Base-by-base conservation (phyloP, 2,329 filamentous ascomycete species). In the Macroventuria anomochaeta region DNA sequence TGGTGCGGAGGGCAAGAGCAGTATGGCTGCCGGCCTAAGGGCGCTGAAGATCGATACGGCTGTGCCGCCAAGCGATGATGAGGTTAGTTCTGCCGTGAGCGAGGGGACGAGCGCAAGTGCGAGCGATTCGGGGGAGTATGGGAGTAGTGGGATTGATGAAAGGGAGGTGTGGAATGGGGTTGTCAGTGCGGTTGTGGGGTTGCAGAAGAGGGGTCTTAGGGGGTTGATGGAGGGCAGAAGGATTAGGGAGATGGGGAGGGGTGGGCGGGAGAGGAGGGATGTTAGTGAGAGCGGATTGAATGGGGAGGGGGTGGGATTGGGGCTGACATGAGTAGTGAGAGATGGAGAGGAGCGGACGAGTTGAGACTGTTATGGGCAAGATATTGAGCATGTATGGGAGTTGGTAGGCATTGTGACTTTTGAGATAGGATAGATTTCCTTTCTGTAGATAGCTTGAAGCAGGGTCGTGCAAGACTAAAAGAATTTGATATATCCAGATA, bases 221-320 rank as follows among this genome's bases (percentile, higher is more conserved):
- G 95, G 95, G 0, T 75, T 99, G 62, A 97, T 99, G 95, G 95
- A 97, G 75, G 93, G 93, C 3, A 81, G 93, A 37, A 83, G 93
- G 55, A 87, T 97, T 80, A 81, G 93, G 37, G 91, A 96, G 73
- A 81, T 91, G 59, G 83, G 82, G 11, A 75, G 77, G 55, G 57
- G 60, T 74, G 54, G 59, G n/a, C 29, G 53, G 3, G 53, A 51
- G 32, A 50, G 53, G 36, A 46, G 53, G 25, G 46, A 50, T 17
- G 32, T 23, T 3, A 49, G 44, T 26, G 51, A 47, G 21, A 31
- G 38, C 8, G 44, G 38, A 12, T 18, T 33, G 33, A 59, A 55
- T n/a, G 57, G 48, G 4, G 57, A 60, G n/a, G 48, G 49, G 17
- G 47, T 56, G 6, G 53, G 42, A 1, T 33, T 46, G 36, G 49